phyloP scores from a whole-genome alignment of 2,329 filamentous ascomycete genomes.

The Parascedosporium putredinis region DNA sequence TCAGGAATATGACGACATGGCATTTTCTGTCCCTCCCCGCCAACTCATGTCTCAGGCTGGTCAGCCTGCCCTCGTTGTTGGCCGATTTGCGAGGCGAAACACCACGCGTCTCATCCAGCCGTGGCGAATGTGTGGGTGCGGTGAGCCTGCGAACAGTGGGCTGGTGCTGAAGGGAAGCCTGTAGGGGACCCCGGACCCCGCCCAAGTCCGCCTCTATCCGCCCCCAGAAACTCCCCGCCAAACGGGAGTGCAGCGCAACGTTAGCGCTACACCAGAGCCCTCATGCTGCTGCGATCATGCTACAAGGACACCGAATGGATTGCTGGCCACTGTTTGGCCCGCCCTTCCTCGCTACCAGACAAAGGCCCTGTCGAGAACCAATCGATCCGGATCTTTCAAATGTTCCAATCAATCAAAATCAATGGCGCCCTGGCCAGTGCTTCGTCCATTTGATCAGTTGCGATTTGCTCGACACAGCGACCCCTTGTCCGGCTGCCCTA shows the following conservation, averaged over 20 bases:
- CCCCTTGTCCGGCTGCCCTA: too few species aligned
- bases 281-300: too few species aligned
- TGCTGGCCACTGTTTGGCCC: conserved; percentile 2
- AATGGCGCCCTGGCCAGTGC: neutral
- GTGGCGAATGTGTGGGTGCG: neutral
- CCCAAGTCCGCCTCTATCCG: neutral
- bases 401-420: neutral
- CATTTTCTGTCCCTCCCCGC: neutral
- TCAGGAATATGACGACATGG: neutral
- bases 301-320: too few species aligned
- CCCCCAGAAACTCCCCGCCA: conserved; percentile 1
- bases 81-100: conserved; percentile 1
- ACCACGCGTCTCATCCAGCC: neutral
- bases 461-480: too few species aligned
- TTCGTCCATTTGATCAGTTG: neutral
- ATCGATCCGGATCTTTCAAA: neutral
- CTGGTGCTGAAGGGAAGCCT: conserved; percentile 1
- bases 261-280: neutral
- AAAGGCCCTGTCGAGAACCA: neutral
- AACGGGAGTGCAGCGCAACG: neutral
- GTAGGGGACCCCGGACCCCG: conserved; percentile 1
- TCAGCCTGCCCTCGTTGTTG: neutral
- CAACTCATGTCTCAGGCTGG: neutral
- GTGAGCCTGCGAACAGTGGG: conserved; percentile 3
- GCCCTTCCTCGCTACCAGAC: neutral